These are phyloP conservation scores for Ophiostoma sp. DNA, from an alignment of 2,329 filamentous ascomycete species.

Conservation along the genomic window DNA sequence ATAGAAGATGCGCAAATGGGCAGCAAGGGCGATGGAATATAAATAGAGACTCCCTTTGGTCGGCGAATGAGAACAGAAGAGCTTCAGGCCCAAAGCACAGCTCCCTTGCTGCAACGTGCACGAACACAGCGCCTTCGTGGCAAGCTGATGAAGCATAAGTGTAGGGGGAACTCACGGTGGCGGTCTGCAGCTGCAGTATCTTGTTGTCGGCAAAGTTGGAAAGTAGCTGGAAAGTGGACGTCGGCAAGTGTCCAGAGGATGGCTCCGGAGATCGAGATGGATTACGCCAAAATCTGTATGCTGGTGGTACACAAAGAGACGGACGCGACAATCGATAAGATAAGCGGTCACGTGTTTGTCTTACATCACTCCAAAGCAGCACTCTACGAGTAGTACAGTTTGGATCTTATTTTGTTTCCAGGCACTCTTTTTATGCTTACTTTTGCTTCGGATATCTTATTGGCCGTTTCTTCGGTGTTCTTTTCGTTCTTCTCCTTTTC, in stretches of 20 bases:
- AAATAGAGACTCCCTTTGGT: background rate
- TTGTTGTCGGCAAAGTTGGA: background rate
- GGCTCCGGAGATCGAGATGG: slow-evolving; percentile 15
- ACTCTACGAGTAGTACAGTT: background rate
- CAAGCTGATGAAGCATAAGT: background rate
- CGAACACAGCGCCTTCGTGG: background rate
- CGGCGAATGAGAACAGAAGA: background rate
- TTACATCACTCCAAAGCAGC: background rate
- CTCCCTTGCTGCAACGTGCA: background rate
- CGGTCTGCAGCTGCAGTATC: background rate
- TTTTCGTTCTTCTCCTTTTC: no score
- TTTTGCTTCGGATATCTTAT: background rate
- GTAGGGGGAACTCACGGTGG: background rate
- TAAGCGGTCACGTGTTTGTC: slow-evolving; percentile 20
- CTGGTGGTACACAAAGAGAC: slow-evolving; percentile 12
- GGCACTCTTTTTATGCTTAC: background rate
- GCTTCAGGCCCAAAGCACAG: background rate
- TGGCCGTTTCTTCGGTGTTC: no score
- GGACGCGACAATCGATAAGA: slow-evolving; percentile 21
- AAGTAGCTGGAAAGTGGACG: background rate
- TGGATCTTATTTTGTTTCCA: background rate
- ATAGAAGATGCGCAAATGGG: background rate
- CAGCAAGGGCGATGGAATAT: background rate
- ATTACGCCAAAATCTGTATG: slow-evolving; percentile 23
- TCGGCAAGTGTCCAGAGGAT: slow-evolving; percentile 12